phyloP scores from a whole-genome alignment of 805 yeast genomes.

The Candida nanaspora region DNA sequence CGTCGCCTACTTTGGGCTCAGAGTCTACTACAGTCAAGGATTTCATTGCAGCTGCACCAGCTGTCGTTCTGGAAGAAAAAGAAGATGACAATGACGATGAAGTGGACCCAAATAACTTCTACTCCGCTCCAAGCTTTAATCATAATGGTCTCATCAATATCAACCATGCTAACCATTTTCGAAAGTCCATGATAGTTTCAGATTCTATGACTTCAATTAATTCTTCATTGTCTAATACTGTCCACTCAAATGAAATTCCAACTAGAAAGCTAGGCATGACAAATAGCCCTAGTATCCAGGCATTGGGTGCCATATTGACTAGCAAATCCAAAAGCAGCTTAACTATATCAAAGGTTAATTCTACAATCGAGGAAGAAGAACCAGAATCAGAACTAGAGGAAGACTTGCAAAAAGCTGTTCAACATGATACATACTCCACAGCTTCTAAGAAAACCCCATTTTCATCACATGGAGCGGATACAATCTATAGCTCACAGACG shows the following conservation, averaged over 20 bases:
- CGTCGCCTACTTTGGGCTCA: constrained; percentile 16
- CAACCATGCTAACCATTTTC: constrained; percentile 22
- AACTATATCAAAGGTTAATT: neutral
- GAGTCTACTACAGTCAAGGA: neutral
- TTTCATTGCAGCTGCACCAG: too few relatives aligned
- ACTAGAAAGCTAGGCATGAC: constrained; percentile 24
- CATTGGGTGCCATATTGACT: constrained; percentile 25
- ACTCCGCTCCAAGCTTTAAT: constrained; percentile 24
- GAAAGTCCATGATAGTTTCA: constrained; percentile 25
- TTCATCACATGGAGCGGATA: too few relatives aligned
- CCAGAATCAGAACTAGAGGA: neutral
- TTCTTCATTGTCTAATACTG: neutral
- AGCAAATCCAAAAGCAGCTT: constrained; percentile 9
- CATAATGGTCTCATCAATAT: constrained; percentile 12
- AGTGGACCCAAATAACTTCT: constrained; percentile 6
- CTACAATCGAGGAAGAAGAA: neutral
- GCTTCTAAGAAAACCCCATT: too few relatives aligned
- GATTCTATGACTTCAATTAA: constrained; percentile 23
- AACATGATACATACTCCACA: neutral
- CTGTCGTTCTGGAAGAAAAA: constrained; percentile 1
- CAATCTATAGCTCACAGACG: neutral
- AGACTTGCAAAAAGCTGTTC: neutral
- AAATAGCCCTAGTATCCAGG: constrained; percentile 29
- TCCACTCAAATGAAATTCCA: constrained; percentile 21
- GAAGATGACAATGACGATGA: neutral